Conservation (phyloP, 805 yeast species). For the Kregervanrija pseudodelftensis region DNA sequence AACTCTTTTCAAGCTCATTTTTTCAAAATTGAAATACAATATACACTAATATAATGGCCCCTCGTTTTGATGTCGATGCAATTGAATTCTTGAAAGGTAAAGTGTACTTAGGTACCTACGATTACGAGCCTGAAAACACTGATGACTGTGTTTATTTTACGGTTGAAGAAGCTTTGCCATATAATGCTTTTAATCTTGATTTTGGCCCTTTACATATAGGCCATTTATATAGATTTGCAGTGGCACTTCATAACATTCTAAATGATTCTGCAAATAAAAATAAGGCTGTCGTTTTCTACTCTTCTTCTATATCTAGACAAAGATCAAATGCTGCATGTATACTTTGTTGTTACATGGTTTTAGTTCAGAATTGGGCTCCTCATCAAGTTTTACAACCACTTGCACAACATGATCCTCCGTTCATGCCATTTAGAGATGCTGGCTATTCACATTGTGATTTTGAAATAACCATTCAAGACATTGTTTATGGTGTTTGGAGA, state of each 20-base stretch:
- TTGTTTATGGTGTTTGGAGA: slow-evolving; percentile 95
- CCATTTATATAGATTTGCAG: slow-evolving; percentile 90
- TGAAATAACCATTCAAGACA: slow-evolving; percentile 87
- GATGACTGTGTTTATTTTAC: slow-evolving; percentile 77
- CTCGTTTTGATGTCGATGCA: slow-evolving; percentile 23
- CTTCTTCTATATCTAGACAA: slow-evolving; percentile 71
- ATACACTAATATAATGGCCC: slow-evolving; percentile 13
- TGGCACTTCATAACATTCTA: slow-evolving; percentile 81
- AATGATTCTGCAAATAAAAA: slow-evolving; percentile 79
- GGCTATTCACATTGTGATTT: slow-evolving; percentile 96
- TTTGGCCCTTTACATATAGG: slow-evolving; percentile 96
- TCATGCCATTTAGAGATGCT: slow-evolving; percentile 94
- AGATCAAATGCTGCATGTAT: slow-evolving; percentile 94
- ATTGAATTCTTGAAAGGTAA: slow-evolving; percentile 44
- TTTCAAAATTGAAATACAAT: too few relatives aligned
- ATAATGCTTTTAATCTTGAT: slow-evolving; percentile 92
- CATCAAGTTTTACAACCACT: slow-evolving; percentile 95
- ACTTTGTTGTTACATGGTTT: slow-evolving; percentile 87
- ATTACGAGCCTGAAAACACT: slow-evolving; percentile 69
- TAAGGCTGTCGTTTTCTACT: slow-evolving; percentile 86
- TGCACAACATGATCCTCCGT: slow-evolving; percentile 85
- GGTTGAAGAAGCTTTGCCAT: slow-evolving; percentile 85
- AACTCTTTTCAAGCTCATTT: too few relatives aligned
- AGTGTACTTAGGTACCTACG: slow-evolving; percentile 87
- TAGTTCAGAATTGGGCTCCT: slow-evolving; percentile 97